These are phyloP conservation scores for Colletotrichum sp. DNA, from an alignment of 2,329 filamentous ascomycete genomes.

Conservation along the genomic window DNA sequence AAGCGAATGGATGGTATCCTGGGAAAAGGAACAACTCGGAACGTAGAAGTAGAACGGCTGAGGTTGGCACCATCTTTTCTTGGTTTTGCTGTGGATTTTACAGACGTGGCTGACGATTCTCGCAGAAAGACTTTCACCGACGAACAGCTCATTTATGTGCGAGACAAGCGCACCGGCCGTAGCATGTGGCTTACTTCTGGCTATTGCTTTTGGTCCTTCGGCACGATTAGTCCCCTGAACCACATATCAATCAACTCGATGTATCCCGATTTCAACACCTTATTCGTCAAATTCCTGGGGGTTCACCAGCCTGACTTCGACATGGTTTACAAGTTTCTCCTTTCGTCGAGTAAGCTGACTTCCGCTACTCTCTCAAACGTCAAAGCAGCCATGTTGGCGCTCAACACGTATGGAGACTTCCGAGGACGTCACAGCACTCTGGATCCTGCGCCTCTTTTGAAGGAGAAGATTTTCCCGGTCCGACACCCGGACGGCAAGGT, in stretches of 20 bases:
- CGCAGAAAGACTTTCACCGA: not conserved
- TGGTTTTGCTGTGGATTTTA: not conserved
- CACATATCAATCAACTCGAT: not conserved
- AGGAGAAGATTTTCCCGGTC: not conserved
- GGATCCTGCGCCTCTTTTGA: not conserved
- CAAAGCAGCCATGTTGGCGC: not conserved
- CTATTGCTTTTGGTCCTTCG: not conserved
- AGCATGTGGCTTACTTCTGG: not conserved
- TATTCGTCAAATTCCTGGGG: not conserved
- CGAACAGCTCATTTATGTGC: not conserved
- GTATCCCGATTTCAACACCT: not conserved
- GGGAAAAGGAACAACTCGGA: not conserved
- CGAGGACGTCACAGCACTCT: not conserved
- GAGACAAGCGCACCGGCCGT: not conserved
- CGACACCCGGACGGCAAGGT: not conserved
- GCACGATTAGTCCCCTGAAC: not conserved
- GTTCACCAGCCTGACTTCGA: not conserved
- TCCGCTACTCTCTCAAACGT: not conserved
- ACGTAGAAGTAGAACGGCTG: not conserved
- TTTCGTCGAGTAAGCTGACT: not conserved
- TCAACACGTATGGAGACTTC: not conserved
- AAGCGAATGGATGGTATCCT: not conserved
- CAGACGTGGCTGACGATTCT: not conserved
- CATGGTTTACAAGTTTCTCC: not conserved
- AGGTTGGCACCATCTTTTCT: not conserved